Evolutionary conservation across 2,329 filamentous ascomycete species (phyloP).

Genomic region (Rhynchosporium graminicola): DNA sequence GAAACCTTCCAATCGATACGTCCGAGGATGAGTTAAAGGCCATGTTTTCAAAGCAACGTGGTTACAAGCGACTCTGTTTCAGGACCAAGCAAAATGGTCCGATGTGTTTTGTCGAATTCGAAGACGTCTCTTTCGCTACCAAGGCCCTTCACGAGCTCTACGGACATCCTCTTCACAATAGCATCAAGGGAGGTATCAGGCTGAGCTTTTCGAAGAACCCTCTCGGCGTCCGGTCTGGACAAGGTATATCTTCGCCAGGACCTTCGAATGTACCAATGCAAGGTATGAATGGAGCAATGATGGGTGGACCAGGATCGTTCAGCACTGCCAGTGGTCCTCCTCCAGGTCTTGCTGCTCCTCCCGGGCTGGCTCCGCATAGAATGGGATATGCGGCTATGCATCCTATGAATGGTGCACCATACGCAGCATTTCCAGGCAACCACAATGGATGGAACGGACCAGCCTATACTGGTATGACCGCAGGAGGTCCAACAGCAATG

Average conservation of each 20-base stretch:
- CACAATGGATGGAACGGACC: conserved; percentile 37
- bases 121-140: conserved; percentile 88
- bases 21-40: conserved; percentile 94
- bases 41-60: conserved; percentile 88
- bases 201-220: conserved; percentile 98
- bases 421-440: conserved; percentile 32
- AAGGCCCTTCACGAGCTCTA: conserved; percentile 90
- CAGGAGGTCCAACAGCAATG: conserved; percentile 36
- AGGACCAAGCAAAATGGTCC: conserved; percentile 92
- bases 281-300: conserved; percentile 60
- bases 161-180: conserved; percentile 83
- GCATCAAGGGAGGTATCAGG: conserved; percentile 90
- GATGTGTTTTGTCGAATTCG: conserved; percentile 99
- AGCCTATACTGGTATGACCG: conserved; percentile 37
- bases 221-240: conserved; percentile 82
- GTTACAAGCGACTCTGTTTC: conserved; percentile 94
- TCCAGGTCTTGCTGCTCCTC: conserved; percentile 75
- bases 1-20: conserved; percentile 90
- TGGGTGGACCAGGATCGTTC: conserved; percentile 40
- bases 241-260: conserved; percentile 46
- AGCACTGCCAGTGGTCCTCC: conserved; percentile 64
- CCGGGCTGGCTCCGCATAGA: conserved; percentile 58
- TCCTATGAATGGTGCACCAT: conserved; percentile 33
- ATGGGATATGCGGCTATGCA: conserved; percentile 36
- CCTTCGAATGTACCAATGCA: conserved; percentile 51